Evolutionary conservation across 164 flowering plant species (phyloP).

Genomic region (grape (Vitis vinifera)): ASM3070453v1 NC_081814.1:12484001-12484500

Average conservation of each 20-base stretch:
- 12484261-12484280: conserved; percentile 62
- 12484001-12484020: conserved; percentile 56
- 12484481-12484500: conserved; percentile 52
- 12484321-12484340: conserved; percentile 48
- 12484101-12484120: conserved; percentile 66
- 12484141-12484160: conserved; percentile 49
- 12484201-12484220: conserved; percentile 44
- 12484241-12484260: conserved; percentile 51
- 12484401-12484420: conserved; percentile 57
- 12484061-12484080: conserved; percentile 42
- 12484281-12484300: conserved; percentile 55
- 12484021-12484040: conserved; percentile 55
- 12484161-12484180: conserved; percentile 63
- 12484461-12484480: conserved; percentile 52
- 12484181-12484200: conserved; percentile 50
- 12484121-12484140: conserved; percentile 50
- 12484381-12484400: conserved; percentile 55
- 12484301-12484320: conserved; percentile 39
- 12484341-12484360: conserved; percentile 74
- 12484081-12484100: conserved; percentile 74
- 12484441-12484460: conserved; percentile 60
- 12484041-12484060: conserved; percentile 59
- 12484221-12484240: conserved; percentile 52
- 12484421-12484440: conserved; percentile 53
- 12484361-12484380: conserved; percentile 45